Conservation (phyloP, 768 basidiomycete genomes). For the Boletus edulis region DNA sequence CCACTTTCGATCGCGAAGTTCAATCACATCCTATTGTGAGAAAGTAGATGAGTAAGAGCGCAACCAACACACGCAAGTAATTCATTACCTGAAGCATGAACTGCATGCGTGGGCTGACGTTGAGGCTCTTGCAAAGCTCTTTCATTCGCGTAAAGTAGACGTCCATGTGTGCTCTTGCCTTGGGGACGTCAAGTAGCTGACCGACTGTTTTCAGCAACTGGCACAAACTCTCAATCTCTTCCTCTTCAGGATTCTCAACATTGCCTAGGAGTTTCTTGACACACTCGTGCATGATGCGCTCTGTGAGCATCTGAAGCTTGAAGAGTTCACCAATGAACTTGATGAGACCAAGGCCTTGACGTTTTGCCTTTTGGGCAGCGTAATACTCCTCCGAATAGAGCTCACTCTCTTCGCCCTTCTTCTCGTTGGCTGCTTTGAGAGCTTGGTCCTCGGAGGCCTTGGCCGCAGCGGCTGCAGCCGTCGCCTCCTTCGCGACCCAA, state of each 20-base stretch:
- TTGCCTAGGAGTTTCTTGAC: slow-evolving; percentile 94
- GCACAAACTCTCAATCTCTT: slow-evolving; percentile 96
- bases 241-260: slow-evolving; percentile 93
- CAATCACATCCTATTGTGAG: slow-evolving; percentile 76
- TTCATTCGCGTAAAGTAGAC: slow-evolving; percentile 93
- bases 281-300: slow-evolving; percentile 98
- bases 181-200: slow-evolving; percentile 71
- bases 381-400: slow-evolving; percentile 97
- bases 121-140: slow-evolving; percentile 68
- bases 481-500: slow-evolving; percentile 86
- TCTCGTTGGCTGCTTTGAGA: slow-evolving; percentile 64
- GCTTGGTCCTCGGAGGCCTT: slow-evolving; percentile 88
- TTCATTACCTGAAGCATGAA: slow-evolving; percentile 89
- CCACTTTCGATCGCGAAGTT: slow-evolving; percentile 86
- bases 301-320: slow-evolving; percentile 98
- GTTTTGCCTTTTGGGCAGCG: slow-evolving; percentile 94
- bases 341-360: slow-evolving; percentile 94
- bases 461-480: slow-evolving; percentile 80
- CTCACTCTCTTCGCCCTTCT: slow-evolving; percentile 56
- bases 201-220: slow-evolving; percentile 91
- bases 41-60: not conserved
- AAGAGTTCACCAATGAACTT: slow-evolving; percentile 98
- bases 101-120: slow-evolving; percentile 83
- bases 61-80: not conserved
- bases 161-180: slow-evolving; percentile 83